Base-by-base conservation (phyloP, 2,329 filamentous ascomycete genomes). In the Pleoardoris graminearum region DNA sequence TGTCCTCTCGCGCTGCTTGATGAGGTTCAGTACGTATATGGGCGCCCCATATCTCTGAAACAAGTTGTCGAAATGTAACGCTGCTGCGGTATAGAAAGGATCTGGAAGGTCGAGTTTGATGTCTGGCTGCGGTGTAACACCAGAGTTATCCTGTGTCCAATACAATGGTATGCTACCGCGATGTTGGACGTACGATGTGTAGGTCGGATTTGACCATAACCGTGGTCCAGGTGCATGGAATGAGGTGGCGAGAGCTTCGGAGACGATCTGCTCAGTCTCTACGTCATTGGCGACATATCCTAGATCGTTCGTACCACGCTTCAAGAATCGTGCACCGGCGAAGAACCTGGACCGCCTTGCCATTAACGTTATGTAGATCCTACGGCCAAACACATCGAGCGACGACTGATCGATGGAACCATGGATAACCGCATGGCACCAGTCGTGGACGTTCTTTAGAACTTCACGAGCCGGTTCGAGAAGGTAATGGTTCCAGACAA, bases 261-360 rank as follows among this genome's bases (percentile, higher is more conserved):
- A 94, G 4, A 99, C 92, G 54, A 99, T 97, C 71, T 99, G 94
- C 74, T 99, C 94, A 0, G 94, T 97, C 75, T 99, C 95, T 21
- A 99, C 94, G 73, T 99, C 95, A 68, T 99, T 99, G 47, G 94
- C 95, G 49, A 99, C 94, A 70, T 96, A 96, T 12, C 94, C 93
- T 69, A 92, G 72, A 71, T 99, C 94, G 66, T 99, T 99, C 42
- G 91, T 89, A 27, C 94, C 94, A 52, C 94, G 86, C 74, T 99
- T 99, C 48, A 99, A 76, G 62, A 97, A 99, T 3, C 94, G 83
- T 32, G 94, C 94, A 23, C 94, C 94, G 2, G 94, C 94, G 73
- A 97, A 99, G 73, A 90, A 91, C 7, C 94, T 85, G 14, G 94
- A 99, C 27, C 94, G 85, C 50, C 94, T 82, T 3, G 94, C 95